Percentiles rank a stretch among this genome's conserved stretches.
Conservation (phyloP, 768 basidiomycete species). For the Trametes sanguinea region DNA sequence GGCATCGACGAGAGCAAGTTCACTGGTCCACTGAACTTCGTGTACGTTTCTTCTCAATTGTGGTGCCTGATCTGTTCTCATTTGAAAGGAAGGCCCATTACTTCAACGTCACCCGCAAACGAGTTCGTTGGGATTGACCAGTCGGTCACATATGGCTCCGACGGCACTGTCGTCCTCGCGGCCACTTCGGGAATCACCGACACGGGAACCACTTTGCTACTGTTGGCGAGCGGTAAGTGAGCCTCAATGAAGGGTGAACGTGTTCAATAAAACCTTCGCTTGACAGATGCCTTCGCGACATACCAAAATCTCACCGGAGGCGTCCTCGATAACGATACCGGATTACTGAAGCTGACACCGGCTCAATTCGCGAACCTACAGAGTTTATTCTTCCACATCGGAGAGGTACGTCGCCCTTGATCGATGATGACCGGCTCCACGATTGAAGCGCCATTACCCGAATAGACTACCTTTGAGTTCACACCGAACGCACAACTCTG, state of each 20-base stretch:
- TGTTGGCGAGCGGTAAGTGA: conserved; percentile 32
- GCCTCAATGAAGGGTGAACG: not conserved
- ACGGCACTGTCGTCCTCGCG: conserved; percentile 25
- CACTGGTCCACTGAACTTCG: conserved; percentile 30
- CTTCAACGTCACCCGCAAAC: conserved; percentile 27
- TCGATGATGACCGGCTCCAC: too few relatives aligned
- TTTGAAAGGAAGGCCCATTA: conserved; percentile 23
- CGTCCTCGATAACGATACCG: conserved; percentile 35
- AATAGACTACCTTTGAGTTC: conserved; percentile 36
- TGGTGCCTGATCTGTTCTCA: not conserved
- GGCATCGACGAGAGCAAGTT: conserved; percentile 32
- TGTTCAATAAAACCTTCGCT: not conserved
- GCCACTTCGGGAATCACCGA: conserved; percentile 38
- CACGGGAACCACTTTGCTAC: conserved; percentile 40
- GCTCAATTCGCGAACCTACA: conserved; percentile 53
- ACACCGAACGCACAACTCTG: conserved; percentile 39
- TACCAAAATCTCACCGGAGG: conserved; percentile 38
- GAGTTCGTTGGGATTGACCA: conserved; percentile 35
- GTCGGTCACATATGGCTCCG: conserved; percentile 28
- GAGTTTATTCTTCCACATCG: conserved; percentile 58
- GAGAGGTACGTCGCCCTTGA: conserved; percentile 40
- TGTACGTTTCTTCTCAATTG: conserved; percentile 37
- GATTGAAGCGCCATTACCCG: too few relatives aligned
- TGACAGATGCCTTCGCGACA: conserved; percentile 32
- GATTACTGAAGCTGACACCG: conserved; percentile 53